These are phyloP conservation scores for Tolypocladium ovalisporum DNA, from an alignment of 2,329 filamentous ascomycete species.

Conservation along the genomic window DNA sequence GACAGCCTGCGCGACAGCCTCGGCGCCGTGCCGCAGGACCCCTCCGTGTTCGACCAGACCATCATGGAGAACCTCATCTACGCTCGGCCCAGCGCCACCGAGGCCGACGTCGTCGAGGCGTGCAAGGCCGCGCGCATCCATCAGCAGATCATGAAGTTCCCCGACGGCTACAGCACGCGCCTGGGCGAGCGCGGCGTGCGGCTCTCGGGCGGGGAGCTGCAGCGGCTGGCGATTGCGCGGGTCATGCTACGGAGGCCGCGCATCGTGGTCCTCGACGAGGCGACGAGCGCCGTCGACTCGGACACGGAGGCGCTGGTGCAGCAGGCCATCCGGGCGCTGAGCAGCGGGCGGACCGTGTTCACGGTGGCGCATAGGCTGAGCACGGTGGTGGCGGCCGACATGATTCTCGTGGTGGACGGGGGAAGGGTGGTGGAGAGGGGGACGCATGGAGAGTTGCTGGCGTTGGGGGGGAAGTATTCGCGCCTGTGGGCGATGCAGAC, in stretches of 20 bases:
- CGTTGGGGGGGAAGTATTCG: conserved; percentile 35
- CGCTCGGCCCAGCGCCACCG: conserved; percentile 47
- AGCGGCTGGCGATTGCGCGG: conserved; percentile 36
- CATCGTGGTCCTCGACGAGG: conserved; percentile 32
- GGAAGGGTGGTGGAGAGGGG: conserved; percentile 43
- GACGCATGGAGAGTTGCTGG: conserved; percentile 35
- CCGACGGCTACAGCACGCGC: conserved; percentile 35
- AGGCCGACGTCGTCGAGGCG: conserved; percentile 48
- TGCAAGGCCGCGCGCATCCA: conserved; percentile 54
- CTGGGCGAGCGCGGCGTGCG: conserved; percentile 38
- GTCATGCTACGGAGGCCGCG: conserved; percentile 16
- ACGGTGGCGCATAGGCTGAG: conserved; percentile 35
- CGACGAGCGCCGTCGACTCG: conserved; percentile 37
- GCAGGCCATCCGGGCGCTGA: conserved; percentile 31
- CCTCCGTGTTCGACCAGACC: conserved; percentile 52
- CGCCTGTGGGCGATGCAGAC: conserved; percentile 39
- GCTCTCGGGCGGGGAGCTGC: conserved; percentile 38
- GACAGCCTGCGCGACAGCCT: conserved; percentile 46
- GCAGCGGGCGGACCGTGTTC: conserved; percentile 38
- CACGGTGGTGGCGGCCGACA: conserved; percentile 33
- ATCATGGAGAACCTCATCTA: conserved; percentile 57
- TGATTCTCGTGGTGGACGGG: conserved; percentile 42
- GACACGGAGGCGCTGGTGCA: conserved; percentile 35
- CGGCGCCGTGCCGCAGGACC: conserved; percentile 55
- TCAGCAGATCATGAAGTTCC: conserved; percentile 50